A percentile compares a stretch with the other conserved stretches of the same genome.
phyloP scores from a whole-genome alignment of 78 protist genomes.

The Dictyostelium capitatum region DNA sequence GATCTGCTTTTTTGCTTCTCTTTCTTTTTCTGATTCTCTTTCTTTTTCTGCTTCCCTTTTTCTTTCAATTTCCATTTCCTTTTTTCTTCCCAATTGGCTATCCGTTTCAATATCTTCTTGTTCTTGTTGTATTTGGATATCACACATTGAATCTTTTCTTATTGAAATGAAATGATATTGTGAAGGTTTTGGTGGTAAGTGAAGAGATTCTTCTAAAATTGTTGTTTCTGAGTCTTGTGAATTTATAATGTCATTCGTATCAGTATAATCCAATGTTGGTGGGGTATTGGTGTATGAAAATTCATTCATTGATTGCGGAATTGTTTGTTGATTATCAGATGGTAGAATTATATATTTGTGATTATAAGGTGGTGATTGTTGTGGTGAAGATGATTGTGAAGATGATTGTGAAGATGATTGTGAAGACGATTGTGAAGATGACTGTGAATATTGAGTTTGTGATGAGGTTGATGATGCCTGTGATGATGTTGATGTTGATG shows the following conservation, averaged over 20 bases:
- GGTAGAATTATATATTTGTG: no score
- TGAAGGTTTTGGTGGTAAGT: background rate
- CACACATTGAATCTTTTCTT: no score
- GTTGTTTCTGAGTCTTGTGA: conserved; percentile 3
- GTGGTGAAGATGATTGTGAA: background rate
- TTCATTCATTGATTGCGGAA: no score
- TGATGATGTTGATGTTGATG: background rate
- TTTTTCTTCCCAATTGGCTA: no score
- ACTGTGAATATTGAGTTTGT: background rate
- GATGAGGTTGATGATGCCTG: background rate
- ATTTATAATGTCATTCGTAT: background rate
- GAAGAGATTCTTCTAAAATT: background rate
- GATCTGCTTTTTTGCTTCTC: no score
- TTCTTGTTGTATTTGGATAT: background rate
- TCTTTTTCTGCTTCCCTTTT: no score
- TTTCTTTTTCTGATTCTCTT: no score
- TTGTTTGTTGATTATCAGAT: no score
- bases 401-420: background rate
- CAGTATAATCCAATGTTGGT: background rate
- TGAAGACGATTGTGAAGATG: background rate
- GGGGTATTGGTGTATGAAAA: background rate
- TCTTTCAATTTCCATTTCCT: no score
- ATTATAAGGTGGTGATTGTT: no score
- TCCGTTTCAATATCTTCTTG: no score
- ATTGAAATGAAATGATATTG: background rate